phyloP scores from a whole-genome alignment of 108 stramenopile genomes.

The Epithemia pelagica region DNA sequence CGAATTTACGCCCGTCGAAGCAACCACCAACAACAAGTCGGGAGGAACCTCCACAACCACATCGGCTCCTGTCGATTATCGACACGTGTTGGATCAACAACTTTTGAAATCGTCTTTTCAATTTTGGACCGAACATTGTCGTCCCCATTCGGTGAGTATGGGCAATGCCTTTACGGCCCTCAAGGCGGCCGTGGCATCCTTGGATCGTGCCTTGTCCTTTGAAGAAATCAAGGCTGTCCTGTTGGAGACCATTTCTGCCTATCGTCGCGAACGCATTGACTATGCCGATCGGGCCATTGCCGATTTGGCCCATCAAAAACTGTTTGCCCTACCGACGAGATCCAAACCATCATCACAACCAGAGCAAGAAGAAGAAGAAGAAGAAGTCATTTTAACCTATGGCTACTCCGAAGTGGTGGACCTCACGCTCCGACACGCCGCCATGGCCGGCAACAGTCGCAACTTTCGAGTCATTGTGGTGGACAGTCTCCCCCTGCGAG shows the following conservation, averaged over 20 bases:
- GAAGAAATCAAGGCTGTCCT: constrained; percentile 70
- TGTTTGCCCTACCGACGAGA: constrained; percentile 13
- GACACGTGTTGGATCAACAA: constrained; percentile 75
- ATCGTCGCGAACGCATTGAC: constrained; percentile 82
- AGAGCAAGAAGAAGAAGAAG: constrained; percentile 56
- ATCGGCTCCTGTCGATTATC: constrained; percentile 39
- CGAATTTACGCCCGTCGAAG: constrained; percentile 29
- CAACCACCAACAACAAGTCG: no score
- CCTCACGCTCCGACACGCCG: constrained; percentile 32
- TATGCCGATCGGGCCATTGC: constrained; percentile 89
- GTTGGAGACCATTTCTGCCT: constrained; percentile 77
- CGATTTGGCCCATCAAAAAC: constrained; percentile 65
- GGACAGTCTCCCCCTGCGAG: constrained; percentile 78
- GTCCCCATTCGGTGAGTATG: constrained; percentile 93
- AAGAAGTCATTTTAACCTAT: constrained; percentile 92
- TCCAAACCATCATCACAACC: not conserved
- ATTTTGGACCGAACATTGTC: constrained; percentile 82
- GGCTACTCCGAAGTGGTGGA: constrained; percentile 70
- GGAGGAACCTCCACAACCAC: not conserved
- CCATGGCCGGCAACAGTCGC: constrained; percentile 2
- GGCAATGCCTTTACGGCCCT: constrained; percentile 93
- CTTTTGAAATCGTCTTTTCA: constrained; percentile 85
- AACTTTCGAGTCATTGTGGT: constrained; percentile 90
- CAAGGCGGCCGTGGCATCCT: constrained; percentile 71
- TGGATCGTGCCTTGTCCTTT: constrained; percentile 78